Percentiles rank a stretch among this genome's conserved stretches.
phyloP scores from a whole-genome alignment of 352 stramenopile genomes.

The Pythium phragmitis region DNA sequence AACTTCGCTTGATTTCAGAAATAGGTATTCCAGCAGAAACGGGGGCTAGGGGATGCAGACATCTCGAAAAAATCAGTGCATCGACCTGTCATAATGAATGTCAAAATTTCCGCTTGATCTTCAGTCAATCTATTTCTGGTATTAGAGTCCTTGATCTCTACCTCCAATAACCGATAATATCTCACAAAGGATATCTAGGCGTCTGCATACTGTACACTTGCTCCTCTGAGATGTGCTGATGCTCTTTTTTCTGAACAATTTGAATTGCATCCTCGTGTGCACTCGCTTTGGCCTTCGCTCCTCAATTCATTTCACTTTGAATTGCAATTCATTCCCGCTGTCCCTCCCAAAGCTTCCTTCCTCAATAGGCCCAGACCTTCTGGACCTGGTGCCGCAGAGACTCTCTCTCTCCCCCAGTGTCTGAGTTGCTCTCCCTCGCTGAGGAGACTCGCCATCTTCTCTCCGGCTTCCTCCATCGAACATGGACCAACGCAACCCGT shows the following conservation, averaged over 20 bases:
- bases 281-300: too few relatives aligned
- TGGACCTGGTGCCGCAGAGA: background rate
- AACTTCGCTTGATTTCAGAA: background rate
- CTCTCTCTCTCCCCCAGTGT: conserved; percentile 13
- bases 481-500: conserved; percentile 70
- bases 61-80: too few relatives aligned
- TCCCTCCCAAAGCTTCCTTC: conserved; percentile 2
- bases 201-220: too few relatives aligned
- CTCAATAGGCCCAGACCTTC: conserved; percentile 1
- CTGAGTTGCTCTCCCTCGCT: conserved; percentile 8
- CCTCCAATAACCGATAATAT: too few relatives aligned
- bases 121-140: too few relatives aligned
- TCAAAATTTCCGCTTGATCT: too few relatives aligned
- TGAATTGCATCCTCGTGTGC: background rate
- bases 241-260: background rate
- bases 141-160: too few relatives aligned
- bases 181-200: too few relatives aligned
- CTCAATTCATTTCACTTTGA: too few relatives aligned
- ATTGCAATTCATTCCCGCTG: background rate
- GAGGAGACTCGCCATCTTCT: background rate
- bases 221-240: conserved; percentile 1
- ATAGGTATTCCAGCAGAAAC: too few relatives aligned
- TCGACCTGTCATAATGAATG: too few relatives aligned
- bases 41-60: too few relatives aligned
- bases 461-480: background rate